Conservation (phyloP, 192 early-diverging fungal genomes). For the Umbelopsis isabellina region DNA sequence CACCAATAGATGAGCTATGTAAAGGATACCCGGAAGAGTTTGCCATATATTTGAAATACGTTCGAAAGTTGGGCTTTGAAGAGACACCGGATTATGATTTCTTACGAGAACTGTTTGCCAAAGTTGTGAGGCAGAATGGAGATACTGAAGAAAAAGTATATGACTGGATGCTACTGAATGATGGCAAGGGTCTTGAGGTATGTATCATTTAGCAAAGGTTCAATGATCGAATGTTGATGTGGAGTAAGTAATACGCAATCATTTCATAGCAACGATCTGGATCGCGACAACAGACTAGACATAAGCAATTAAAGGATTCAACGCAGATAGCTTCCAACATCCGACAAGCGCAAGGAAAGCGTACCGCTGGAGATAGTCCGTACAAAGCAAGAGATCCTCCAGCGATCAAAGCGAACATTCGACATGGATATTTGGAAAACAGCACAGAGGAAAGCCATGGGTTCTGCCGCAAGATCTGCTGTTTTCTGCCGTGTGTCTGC, state of each 20-base stretch:
- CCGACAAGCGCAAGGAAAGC: neutral
- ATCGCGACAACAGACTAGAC: neutral
- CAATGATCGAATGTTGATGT: too few relatives aligned
- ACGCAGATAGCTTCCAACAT: too few relatives aligned
- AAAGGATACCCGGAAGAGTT: constrained; percentile 93
- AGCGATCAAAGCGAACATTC: neutral
- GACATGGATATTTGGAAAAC: neutral
- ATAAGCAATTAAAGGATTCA: neutral
- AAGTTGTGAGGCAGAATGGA: constrained; percentile 68
- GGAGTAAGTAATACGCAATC: neutral
- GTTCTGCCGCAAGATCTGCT: too few relatives aligned
- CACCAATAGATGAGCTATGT: constrained; percentile 86
- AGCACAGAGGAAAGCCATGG: too few relatives aligned
- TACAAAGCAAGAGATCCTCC: constrained; percentile 4
- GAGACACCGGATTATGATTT: constrained; percentile 98
- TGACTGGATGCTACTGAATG: constrained; percentile 84
- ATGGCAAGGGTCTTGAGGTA: constrained; percentile 59
- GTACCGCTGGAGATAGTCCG: neutral
- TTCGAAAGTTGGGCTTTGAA: constrained; percentile 91
- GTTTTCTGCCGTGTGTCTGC: too few relatives aligned
- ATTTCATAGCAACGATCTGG: neutral
- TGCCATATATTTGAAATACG: constrained; percentile 86
- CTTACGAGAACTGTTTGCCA: constrained; percentile 82
- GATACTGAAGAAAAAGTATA: constrained; percentile 90
- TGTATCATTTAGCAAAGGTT: neutral